phyloP scores from a whole-genome alignment of 495 filamentous ascomycete genomes.

The Penicillium steckii region DNA sequence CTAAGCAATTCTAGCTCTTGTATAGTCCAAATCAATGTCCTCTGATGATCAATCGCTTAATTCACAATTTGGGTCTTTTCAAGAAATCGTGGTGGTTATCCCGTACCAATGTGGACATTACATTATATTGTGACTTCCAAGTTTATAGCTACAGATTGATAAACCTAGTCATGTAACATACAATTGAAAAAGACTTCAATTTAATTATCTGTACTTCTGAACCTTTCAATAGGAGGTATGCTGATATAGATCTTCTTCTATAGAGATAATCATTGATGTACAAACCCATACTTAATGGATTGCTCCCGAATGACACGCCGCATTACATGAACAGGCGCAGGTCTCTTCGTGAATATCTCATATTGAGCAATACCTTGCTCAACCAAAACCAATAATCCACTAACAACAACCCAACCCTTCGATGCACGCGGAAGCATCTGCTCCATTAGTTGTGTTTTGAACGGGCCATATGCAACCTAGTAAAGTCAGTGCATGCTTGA shows the following conservation, averaged over 20 bases:
- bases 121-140: no score
- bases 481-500: slow-evolving; percentile 35
- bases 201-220: no score
- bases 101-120: no score
- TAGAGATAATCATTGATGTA: slow-evolving; percentile 5
- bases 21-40: no score
- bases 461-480: slow-evolving; percentile 37
- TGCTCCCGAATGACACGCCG: slow-evolving; percentile 20
- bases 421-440: slow-evolving; percentile 44
- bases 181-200: no score
- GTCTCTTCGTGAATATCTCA: slow-evolving; percentile 69
- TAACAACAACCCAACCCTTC: slow-evolving; percentile 63
- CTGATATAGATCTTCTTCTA: background rate
- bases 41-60: no score
- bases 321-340: slow-evolving; percentile 68
- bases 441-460: slow-evolving; percentile 54
- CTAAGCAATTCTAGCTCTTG: no score
- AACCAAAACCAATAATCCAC: slow-evolving; percentile 65
- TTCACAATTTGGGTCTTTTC: no score
- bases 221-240: no score
- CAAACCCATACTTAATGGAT: slow-evolving; percentile 13
- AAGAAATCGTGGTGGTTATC: no score
- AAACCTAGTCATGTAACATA: background rate
- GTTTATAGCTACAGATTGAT: no score
- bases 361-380: slow-evolving; percentile 76